These are phyloP conservation scores for Rubus parviflorus DNA, from an alignment of 306 rosid genomes.

Conservation along the genomic window DNA sequence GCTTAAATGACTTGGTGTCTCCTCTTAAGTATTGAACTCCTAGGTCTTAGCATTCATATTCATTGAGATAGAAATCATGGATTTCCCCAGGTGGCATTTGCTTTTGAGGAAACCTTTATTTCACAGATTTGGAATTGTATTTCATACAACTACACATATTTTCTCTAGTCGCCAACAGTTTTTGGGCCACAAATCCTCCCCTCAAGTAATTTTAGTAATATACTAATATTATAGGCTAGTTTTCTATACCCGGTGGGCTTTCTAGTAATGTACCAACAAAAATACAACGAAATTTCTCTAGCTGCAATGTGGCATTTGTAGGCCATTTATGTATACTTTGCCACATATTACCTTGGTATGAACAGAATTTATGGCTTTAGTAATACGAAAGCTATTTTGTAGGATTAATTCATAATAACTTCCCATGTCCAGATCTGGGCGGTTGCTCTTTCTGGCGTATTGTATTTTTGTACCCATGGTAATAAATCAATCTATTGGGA, in stretches of 20 bases:
- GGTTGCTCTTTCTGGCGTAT: neutral
- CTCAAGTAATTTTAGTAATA: neutral
- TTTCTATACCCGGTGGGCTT: neutral
- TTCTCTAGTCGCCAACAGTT: neutral
- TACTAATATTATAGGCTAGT: neutral
- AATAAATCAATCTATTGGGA: neutral
- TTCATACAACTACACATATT: neutral
- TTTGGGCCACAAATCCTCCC: slow-evolving; percentile 6
- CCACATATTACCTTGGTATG: neutral
- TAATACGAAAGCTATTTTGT: neutral
- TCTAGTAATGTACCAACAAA: neutral
- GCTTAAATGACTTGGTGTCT: neutral
- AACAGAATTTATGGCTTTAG: neutral
- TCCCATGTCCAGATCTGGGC: slow-evolving; percentile 6
- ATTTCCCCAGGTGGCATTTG: neutral
- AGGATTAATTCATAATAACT: neutral
- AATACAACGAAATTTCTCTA: slow-evolving; percentile 2
- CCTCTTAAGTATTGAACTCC: neutral
- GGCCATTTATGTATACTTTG: neutral
- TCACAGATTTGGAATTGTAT: neutral
- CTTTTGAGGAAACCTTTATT: neutral
- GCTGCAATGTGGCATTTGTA: slow-evolving; percentile 8
- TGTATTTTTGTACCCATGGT: neutral
- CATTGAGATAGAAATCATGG: neutral
- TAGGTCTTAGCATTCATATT: neutral